phyloP scores from a whole-genome alignment of 352 stramenopile genomes.

The Phytopythium montanum region DNA sequence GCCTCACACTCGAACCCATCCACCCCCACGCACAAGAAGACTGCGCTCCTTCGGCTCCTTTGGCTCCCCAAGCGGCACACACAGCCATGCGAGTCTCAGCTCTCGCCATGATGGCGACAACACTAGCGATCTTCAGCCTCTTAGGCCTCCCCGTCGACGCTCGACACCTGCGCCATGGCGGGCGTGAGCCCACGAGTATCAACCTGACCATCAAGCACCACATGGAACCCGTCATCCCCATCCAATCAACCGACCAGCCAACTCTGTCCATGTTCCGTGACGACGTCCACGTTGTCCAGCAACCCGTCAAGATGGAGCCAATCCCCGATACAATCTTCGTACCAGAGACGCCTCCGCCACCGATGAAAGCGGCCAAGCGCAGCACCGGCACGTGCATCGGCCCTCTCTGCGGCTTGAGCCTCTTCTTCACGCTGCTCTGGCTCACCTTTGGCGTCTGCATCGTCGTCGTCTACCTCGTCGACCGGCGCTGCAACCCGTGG shows the following conservation, averaged over 20 bases:
- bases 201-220: constrained; percentile 1
- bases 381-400: constrained; percentile 22
- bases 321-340: not conserved
- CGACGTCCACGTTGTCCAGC: not conserved
- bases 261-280: not conserved
- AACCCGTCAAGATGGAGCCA: not conserved
- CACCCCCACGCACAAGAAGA: not conserved
- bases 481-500: constrained; percentile 11
- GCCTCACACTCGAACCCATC: not conserved
- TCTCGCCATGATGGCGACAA: not conserved
- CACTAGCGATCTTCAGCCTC: not conserved
- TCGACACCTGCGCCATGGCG: not conserved
- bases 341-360: not conserved
- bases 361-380: not conserved
- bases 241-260: not conserved
- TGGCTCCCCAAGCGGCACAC: no score
- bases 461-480: constrained; percentile 33
- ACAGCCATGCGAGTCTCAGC: not conserved
- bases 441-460: constrained; percentile 33
- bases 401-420: constrained; percentile 26
- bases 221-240: not conserved
- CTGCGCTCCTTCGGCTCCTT: not conserved
- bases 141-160: not conserved
- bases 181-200: not conserved
- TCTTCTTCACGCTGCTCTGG: constrained; percentile 36